phyloP scores from a whole-genome alignment of 805 yeast genomes.

The Candida glaebosa region DNA sequence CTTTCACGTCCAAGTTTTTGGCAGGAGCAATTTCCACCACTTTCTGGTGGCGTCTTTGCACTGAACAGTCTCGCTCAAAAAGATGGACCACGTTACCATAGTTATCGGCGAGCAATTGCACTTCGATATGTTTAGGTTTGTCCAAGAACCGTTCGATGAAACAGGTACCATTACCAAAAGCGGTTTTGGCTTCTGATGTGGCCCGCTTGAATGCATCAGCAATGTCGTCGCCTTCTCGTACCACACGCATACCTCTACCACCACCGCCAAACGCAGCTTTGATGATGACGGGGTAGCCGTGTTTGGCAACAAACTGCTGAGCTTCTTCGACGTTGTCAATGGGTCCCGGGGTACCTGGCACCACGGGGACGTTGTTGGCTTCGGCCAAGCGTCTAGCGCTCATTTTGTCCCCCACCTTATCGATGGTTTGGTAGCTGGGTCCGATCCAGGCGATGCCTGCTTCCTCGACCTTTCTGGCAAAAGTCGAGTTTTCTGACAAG shows the following conservation, averaged over 20 bases:
- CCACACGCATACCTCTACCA: conserved; percentile 99
- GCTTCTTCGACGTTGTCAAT: conserved; percentile 81
- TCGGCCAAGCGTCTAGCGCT: conserved; percentile 87
- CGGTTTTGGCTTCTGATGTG: conserved; percentile 85
- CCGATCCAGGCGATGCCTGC: conserved; percentile 96
- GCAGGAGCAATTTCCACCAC: conserved; percentile 99
- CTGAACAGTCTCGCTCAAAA: conserved; percentile 99
- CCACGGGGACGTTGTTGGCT: conserved; percentile 81
- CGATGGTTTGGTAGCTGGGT: conserved; percentile 83
- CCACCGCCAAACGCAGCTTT: conserved; percentile 99
- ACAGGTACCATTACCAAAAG: conserved; percentile 99
- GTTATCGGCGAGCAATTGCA: conserved; percentile 88
- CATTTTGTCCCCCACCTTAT: conserved; percentile 95
- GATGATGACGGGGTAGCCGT: conserved; percentile 95
- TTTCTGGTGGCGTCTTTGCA: conserved; percentile 98
- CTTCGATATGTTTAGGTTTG: conserved; percentile 97
- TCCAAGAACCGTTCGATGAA: conserved; percentile 94
- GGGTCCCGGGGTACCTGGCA: conserved; percentile 98
- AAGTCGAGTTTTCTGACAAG: conserved; percentile 71
- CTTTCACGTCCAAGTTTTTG: conserved; percentile 73
- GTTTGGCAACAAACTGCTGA: conserved; percentile 65
- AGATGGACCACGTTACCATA: conserved; percentile 94
- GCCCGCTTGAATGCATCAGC: conserved; percentile 93
- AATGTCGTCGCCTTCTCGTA: conserved; percentile 90
- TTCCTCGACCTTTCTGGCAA: conserved; percentile 87